Percentiles rank a stretch among this genome's conserved stretches.
These are phyloP conservation scores for Endoconidiophora polonica DNA, from an alignment of 2,329 filamentous ascomycete species.

Conservation along the genomic window DNA sequence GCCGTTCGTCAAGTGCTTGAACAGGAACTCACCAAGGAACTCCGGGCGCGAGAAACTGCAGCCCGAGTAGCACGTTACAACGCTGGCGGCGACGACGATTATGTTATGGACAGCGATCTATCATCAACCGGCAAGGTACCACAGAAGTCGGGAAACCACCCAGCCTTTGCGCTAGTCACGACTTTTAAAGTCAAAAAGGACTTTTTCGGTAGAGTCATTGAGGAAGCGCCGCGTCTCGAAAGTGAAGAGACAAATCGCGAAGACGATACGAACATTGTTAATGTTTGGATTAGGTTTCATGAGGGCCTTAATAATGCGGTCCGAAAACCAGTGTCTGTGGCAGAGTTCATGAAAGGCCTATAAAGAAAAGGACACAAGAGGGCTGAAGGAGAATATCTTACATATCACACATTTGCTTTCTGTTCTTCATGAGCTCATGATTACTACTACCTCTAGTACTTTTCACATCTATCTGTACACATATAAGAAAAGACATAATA, in stretches of 20 bases:
- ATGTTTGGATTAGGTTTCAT: constrained; percentile 77
- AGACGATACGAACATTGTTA: constrained; percentile 28
- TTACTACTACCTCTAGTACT: neutral
- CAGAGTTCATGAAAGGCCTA: constrained; percentile 57
- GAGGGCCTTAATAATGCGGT: constrained; percentile 90
- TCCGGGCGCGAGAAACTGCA: constrained; percentile 46
- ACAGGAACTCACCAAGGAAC: constrained; percentile 68
- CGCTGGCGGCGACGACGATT: constrained; percentile 31
- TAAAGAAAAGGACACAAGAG: constrained; percentile 19
- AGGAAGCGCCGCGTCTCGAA: constrained; percentile 22
- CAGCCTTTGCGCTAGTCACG: constrained; percentile 12
- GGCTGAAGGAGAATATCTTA: neutral
- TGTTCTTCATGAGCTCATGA: too few relatives aligned
- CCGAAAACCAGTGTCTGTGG: constrained; percentile 66
- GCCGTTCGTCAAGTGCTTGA: constrained; percentile 87
- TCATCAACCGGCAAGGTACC: neutral
- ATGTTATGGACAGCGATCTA: constrained; percentile 22
- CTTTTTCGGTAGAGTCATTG: constrained; percentile 67
- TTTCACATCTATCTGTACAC: neutral
- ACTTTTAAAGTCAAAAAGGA: constrained; percentile 46
- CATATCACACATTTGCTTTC: too few relatives aligned
- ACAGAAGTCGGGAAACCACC: neutral
- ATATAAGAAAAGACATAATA: neutral
- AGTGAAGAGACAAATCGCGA: constrained; percentile 18
- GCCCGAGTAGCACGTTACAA: constrained; percentile 48